These are phyloP conservation scores for Arachis hypogaea DNA, from an alignment of 306 rosid species.

Conservation along the genomic window DNA sequence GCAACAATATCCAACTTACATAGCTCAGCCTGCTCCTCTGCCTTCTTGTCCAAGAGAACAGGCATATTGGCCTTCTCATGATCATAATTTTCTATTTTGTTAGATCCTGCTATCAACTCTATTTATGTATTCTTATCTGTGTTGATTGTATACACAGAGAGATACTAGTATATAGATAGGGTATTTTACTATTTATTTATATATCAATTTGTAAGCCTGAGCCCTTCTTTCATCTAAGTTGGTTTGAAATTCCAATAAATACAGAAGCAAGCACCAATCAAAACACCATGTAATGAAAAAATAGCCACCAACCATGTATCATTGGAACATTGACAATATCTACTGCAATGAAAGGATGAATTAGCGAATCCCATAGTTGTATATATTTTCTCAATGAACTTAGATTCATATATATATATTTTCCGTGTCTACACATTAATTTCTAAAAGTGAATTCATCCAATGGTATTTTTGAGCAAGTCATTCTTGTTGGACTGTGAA, in stretches of 20 bases:
- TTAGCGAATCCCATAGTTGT: not conserved
- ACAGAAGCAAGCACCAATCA: not conserved
- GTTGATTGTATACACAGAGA: conserved; percentile 33
- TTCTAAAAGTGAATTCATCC: conserved; percentile 13
- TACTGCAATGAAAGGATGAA: not conserved
- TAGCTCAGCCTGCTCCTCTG: conserved; percentile 89
- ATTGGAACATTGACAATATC: not conserved
- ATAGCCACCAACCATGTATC: not conserved
- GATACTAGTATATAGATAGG: not conserved
- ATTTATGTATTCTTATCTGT: conserved; percentile 3
- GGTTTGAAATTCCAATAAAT: not conserved
- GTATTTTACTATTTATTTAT: too few species aligned
- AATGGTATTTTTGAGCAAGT: conserved; percentile 8
- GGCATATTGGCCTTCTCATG: conserved; percentile 78
- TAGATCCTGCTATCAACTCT: conserved; percentile 25
- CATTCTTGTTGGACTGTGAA: conserved; percentile 14
- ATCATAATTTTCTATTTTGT: conserved; percentile 54
- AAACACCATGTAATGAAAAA: not conserved
- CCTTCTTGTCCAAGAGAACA: conserved; percentile 83
- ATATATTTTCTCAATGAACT: conserved; percentile 9
- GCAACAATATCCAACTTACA: conserved; percentile 75
- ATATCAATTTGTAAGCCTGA: too few species aligned
- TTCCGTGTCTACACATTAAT: conserved; percentile 26
- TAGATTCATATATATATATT: conserved; percentile 8
- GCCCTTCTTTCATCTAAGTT: not conserved